phyloP scores from a whole-genome alignment of 345 rosid species.

The Syzygium aromaticum region DNA sequence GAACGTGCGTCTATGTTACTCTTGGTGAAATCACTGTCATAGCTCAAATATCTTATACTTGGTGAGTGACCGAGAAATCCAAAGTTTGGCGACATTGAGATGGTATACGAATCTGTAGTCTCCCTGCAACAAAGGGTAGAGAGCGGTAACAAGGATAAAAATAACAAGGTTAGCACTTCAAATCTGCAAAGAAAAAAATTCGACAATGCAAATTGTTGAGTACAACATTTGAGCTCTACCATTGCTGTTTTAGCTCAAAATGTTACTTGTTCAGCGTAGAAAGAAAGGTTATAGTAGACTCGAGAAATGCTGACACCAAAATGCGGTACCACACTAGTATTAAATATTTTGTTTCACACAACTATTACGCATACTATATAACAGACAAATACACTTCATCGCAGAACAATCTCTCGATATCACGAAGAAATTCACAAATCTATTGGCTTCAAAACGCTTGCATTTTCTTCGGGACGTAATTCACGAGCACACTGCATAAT shows the following conservation, averaged over 20 bases:
- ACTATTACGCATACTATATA: neutral
- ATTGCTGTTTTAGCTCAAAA: neutral
- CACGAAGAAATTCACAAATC: no score
- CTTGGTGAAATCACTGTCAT: conserved; percentile 13
- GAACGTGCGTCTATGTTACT: conserved; percentile 42
- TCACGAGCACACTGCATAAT: no score
- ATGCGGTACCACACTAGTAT: no score
- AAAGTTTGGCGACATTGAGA: conserved; percentile 58
- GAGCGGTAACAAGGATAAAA: neutral
- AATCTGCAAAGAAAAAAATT: neutral
- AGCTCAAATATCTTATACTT: conserved; percentile 23
- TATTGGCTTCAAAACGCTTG: no score
- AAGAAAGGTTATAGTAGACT: neutral
- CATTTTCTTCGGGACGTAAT: no score
- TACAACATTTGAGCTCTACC: neutral
- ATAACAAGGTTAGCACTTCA: neutral
- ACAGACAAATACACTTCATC: no score
- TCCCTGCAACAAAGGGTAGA: conserved; percentile 32
- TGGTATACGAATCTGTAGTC: conserved; percentile 68
- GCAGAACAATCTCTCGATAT: no score
- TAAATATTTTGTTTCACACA: neutral
- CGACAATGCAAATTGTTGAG: neutral
- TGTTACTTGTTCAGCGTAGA: neutral
- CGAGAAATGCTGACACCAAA: neutral
- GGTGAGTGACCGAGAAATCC: conserved; percentile 35